Conservation (phyloP, 306 rosid species). For the Fragaria nilgerrensis region DNA sequence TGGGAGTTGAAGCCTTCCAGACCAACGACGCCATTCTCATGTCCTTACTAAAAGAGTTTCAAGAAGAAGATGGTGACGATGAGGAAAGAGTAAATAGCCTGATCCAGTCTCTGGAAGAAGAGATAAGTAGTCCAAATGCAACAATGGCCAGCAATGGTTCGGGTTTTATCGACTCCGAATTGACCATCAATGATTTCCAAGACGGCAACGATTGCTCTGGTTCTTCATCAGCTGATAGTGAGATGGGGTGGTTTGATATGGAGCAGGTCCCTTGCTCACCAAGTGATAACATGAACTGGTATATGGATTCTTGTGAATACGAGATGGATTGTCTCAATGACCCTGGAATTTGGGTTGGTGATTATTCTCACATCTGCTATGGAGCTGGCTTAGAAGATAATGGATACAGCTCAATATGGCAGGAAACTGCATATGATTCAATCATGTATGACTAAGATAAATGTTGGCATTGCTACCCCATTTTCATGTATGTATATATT, state of each 20-base stretch:
- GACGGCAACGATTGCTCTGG: conserved; percentile 30
- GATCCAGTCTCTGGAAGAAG: conserved; percentile 58
- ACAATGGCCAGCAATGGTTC: not conserved
- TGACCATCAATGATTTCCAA: not conserved
- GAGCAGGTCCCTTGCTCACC: conserved; percentile 30
- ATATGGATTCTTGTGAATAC: conserved; percentile 28
- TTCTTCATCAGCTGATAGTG: conserved; percentile 20
- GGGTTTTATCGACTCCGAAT: not conserved
- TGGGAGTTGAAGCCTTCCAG: conserved; percentile 29
- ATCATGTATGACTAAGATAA: conserved; percentile 18
- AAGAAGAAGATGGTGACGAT: conserved; percentile 33
- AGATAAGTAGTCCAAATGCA: conserved; percentile 22
- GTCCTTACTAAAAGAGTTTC: conserved; percentile 43
- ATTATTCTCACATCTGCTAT: conserved; percentile 23
- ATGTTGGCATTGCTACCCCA: not conserved
- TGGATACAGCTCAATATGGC: conserved; percentile 16
- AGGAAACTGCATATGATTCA: conserved; percentile 23
- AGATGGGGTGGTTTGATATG: conserved; percentile 29
- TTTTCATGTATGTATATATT: not conserved
- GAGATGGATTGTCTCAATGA: conserved; percentile 17
- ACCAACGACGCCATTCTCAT: conserved; percentile 34
- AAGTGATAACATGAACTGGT: conserved; percentile 31
- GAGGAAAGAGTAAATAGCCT: conserved; percentile 49
- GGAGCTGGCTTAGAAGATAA: conserved; percentile 28
- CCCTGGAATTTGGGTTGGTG: conserved; percentile 11